phyloP scores from a whole-genome alignment of 148 eudicot species.

The Camellia granthamiana region DNA sequence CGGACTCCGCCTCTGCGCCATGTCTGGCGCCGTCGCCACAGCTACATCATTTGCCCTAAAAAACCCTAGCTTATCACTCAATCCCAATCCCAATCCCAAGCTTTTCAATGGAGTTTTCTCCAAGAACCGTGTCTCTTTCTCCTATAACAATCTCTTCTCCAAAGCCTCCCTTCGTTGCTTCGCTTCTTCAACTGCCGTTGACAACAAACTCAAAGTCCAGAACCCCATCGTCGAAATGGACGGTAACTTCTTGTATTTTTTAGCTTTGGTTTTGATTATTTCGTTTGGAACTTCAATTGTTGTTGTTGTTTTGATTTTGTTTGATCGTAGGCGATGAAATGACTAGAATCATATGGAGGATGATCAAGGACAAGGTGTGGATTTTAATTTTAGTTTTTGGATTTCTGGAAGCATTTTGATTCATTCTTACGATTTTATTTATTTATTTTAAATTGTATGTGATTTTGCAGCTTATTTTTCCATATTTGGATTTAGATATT shows the following conservation, averaged over 20 bases:
- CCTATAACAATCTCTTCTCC: conserved; percentile 15
- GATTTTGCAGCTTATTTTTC: conserved; percentile 56
- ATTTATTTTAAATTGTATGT: background rate
- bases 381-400: background rate
- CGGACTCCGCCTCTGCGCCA: conserved; percentile 32
- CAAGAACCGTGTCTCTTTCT: conserved; percentile 17
- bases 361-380: conserved; percentile 63
- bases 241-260: conserved; percentile 28
- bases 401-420: background rate
- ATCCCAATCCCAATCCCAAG: conserved; percentile 3
- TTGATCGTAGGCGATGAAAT: conserved; percentile 60
- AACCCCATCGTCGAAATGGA: conserved; percentile 80
- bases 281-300: background rate
- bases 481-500: conserved; percentile 61
- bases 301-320: background rate
- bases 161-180: conserved; percentile 48
- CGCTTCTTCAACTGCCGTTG: conserved; percentile 30
- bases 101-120: conserved; percentile 9
- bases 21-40: conserved; percentile 26
- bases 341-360: conserved; percentile 65
- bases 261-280: background rate
- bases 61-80: conserved; percentile 16
- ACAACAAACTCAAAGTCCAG: conserved; percentile 43
- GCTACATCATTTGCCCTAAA: conserved; percentile 14
- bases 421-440: background rate